These are phyloP conservation scores for Carex parvula DNA, from an alignment of 176 grass and related monocot genomes.

Conservation along the genomic window DNA sequence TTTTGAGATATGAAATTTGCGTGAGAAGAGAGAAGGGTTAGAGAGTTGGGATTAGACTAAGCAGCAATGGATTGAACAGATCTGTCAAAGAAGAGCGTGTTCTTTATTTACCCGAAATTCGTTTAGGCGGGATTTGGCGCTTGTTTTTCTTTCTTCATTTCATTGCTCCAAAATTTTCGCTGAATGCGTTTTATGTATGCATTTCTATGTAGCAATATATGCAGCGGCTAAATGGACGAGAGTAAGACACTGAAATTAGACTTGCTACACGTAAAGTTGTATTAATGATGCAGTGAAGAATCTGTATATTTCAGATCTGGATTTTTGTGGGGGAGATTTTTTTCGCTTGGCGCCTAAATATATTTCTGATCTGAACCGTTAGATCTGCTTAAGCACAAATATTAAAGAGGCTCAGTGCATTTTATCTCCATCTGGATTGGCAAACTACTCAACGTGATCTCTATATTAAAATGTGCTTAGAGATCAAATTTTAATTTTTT, in stretches of 20 bases:
- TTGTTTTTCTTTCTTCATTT: not conserved
- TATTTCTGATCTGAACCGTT: not conserved
- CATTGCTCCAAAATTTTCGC: not conserved
- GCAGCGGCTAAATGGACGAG: not conserved
- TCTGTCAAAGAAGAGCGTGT: not conserved
- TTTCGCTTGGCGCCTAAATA: not conserved
- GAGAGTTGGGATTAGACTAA: not conserved
- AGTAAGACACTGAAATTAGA: too few species aligned
- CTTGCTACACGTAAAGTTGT: not conserved
- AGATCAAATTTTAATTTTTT: too few species aligned
- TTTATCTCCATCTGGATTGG: too few species aligned
- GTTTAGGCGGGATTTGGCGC: constrained; percentile 28
- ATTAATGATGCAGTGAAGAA: too few species aligned
- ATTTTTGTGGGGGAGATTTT: not conserved
- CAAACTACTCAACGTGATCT: too few species aligned
- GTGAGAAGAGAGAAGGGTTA: too few species aligned
- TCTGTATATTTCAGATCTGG: not conserved
- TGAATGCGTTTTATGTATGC: not conserved
- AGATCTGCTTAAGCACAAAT: too few species aligned
- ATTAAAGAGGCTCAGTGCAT: too few species aligned
- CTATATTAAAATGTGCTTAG: too few species aligned
- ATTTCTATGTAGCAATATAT: not conserved
- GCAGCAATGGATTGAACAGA: not conserved
- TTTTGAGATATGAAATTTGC: constrained; percentile 11
- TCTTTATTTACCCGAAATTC: not conserved